Evolutionary conservation across 371 early-diverging fungal species (phyloP).

Genomic region (Coemansia sp.): DNA sequence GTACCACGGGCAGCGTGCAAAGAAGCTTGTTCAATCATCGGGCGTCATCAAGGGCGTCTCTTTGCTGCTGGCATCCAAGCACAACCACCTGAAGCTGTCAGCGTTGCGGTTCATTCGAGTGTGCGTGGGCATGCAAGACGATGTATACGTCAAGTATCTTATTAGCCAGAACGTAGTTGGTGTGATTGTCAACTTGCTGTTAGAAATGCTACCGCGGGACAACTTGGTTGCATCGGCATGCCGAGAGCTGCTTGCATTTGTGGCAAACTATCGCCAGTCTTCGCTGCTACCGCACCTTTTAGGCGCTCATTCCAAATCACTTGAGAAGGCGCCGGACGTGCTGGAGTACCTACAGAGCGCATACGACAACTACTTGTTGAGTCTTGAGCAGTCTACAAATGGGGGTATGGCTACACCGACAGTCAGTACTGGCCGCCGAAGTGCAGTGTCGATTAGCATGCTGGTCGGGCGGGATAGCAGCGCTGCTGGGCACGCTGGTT

Average conservation of each 20-base stretch:
- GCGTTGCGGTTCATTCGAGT: slow-evolving; percentile 77
- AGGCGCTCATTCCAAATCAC: slow-evolving; percentile 51
- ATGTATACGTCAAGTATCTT: slow-evolving; percentile 71
- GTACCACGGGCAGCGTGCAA: slow-evolving; percentile 74
- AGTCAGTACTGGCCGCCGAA: slow-evolving; percentile 17
- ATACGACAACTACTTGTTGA: slow-evolving; percentile 19
- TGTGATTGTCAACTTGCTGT: slow-evolving; percentile 63
- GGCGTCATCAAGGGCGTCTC: slow-evolving; percentile 61
- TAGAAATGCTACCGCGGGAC: slow-evolving; percentile 65
- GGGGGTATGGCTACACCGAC: slow-evolving; percentile 42
- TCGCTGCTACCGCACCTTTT: slow-evolving; percentile 71
- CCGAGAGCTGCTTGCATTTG: slow-evolving; percentile 78
- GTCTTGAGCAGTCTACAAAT: slow-evolving; percentile 17
- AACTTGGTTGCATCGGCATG: slow-evolving; percentile 86
- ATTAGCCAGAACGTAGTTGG: slow-evolving; percentile 68
- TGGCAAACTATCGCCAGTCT: slow-evolving; percentile 70
- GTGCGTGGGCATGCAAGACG: slow-evolving; percentile 72
- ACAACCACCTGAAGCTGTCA: slow-evolving; percentile 70
- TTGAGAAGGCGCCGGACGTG: slow-evolving; percentile 17
- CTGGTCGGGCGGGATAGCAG: slow-evolving; percentile 11
- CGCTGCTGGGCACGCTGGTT: not conserved
- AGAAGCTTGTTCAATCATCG: slow-evolving; percentile 67
- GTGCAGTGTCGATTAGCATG: slow-evolving; percentile 33
- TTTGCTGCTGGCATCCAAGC: slow-evolving; percentile 66
- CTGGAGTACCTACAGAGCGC: slow-evolving; percentile 22